Evolutionary conservation across 352 stramenopile species (phyloP).

Genomic region (Phytophthora tentaculata): DNA sequence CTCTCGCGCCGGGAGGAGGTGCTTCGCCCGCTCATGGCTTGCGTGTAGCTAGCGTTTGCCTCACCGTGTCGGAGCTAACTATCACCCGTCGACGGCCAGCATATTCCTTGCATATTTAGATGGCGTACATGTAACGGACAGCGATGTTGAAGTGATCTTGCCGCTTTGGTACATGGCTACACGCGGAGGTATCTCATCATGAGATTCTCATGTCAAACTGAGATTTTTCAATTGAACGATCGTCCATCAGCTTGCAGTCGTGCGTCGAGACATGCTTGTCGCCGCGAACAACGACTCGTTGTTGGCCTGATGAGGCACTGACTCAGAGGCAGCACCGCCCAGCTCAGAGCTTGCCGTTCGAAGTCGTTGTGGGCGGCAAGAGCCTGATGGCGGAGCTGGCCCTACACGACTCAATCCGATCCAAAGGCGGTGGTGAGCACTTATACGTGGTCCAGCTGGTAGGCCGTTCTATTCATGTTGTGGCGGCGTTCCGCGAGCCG

Average conservation of each 20-base stretch:
- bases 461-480: conserved; percentile 6
- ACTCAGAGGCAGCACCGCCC: conserved; percentile 2
- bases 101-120: conserved; percentile 15
- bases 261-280: conserved; percentile 16
- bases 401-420: background rate
- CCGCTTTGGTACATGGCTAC: conserved; percentile 22
- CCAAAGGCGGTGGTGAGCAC: background rate
- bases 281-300: no score
- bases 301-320: no score
- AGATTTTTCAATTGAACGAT: conserved; percentile 8
- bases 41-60: background rate
- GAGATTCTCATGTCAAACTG: no score
- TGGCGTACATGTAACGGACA: conserved; percentile 18
- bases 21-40: conserved; percentile 24
- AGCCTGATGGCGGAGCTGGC: conserved; percentile 7
- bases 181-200: background rate
- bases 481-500: background rate
- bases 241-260: conserved; percentile 13
- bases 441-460: conserved; percentile 16
- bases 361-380: conserved; percentile 12
- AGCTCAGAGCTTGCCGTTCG: conserved; percentile 10
- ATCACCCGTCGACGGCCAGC: background rate
- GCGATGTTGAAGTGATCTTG: conserved; percentile 20
- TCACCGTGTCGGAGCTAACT: background rate
- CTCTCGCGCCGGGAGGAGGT: conserved; percentile 19